Base-by-base conservation (phyloP, 352 stramenopile genomes). In the Pythium guiyangense region DNA sequence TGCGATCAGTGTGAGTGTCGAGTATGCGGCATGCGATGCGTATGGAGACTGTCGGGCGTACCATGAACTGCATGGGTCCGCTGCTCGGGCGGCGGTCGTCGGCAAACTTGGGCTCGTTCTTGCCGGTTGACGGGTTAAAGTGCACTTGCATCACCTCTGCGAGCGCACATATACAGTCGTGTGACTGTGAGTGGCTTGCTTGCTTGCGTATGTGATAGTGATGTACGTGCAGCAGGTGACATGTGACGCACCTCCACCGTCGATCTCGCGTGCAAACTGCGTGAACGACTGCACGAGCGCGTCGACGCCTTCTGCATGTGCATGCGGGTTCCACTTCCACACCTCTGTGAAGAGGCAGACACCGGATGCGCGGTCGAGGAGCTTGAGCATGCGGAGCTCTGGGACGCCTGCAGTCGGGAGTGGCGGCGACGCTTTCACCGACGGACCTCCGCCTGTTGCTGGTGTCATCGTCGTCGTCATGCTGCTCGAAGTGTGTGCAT, bases 231-330 rank as follows among this genome's bases (percentile, higher is more conserved):
- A n/a, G n/a, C n/a, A n/a, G n/a, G n/a, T n/a, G n/a, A n/a, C n/a
- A n/a, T n/a, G n/a, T n/a, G n/a, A 17, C 29, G 54, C 53, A 88
- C 77, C 76, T 55, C 84, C 84, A 14, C 79, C 84, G 56, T 94
- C 84, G 62, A 94, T 91, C 70, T 94, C 84, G 15, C 84, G 76
- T 9, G 82, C 82, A 58, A 94, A 94, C 57, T 94, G 84, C 29
- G 72, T 84, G 55, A 94, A 89, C 39, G 78, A 89, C 66, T 90
- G 79, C 26, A 94, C 79, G 29, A 94, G 77, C 50, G 84, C 70
- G 50, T 91, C 77, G 14, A 91, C 69, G 17, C 81, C 82, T 40
- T 92, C 80, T 4, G 67, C 74, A 31, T 91, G 78, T 17, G 78
- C 84, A 46, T 90, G 74, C 20, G 79, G 66, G 39, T 89, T 69